Base-by-base conservation (phyloP, 768 basidiomycete species). In the Rhodosporidiobolus sp. region DNA sequence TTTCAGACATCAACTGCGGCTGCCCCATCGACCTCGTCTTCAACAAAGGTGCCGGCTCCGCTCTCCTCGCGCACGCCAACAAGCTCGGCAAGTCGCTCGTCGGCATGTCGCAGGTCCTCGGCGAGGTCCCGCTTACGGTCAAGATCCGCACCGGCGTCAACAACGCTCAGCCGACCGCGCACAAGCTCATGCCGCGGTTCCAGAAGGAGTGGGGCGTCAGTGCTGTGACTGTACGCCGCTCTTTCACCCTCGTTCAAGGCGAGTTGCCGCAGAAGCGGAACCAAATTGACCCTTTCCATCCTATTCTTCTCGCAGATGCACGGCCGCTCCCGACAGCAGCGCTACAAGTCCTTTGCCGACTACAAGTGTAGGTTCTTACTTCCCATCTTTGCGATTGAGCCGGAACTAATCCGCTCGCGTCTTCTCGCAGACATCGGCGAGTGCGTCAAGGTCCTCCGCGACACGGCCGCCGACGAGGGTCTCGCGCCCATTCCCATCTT, bases 11-110 rank as follows among this genome's bases (percentile, higher is more conserved):
- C 74, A 99, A 99, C 78, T 91, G 92, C 81, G 94, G 94, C 12
- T 98, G 96, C 81, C 96, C 96, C 7, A 98, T 98, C 76, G 96
- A 99, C 81, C 83, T 97, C 54, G 91, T 99, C 1, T 96, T 94
- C 83, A 90, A 90, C 69, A 78, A 77, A 63, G 79, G 79, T 24
- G 79, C 78, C 14, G 79, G 79, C 1, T 78, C 77, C 17, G 79
- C 79, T 5, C 66, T 97, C 58, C 86, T 99, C 26, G 93, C 95
- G 70, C 83, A 89, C 10, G 87, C 90, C 0, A 87, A 85, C 0
- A 90, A 91, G 80, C 83, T 99, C 7, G 92, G 91, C 1, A 91
- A 88, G 81, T 92, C 94, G 65, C 78, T 99, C 30, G 82, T 88
- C 19, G 95, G 95, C 8, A 98, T 99, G 94, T 92, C 88, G 79